Evolutionary conservation across 352 stramenopile species (phyloP).

Genomic region (Pythium monospermum): DNA sequence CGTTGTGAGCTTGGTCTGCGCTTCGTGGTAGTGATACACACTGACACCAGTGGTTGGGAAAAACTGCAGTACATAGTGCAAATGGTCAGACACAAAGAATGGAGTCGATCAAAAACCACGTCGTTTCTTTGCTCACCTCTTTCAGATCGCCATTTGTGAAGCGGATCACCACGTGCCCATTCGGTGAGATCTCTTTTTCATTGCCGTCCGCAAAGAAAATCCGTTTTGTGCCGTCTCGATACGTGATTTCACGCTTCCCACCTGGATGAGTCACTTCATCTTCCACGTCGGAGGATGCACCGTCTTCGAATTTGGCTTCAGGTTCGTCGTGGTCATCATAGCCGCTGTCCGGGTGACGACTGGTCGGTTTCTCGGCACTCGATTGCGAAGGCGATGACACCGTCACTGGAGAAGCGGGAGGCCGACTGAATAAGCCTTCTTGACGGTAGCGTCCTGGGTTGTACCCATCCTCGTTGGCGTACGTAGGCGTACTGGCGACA

Average conservation of each 20-base stretch:
- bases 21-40: conserved; percentile 93
- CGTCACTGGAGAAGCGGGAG: too few relatives aligned
- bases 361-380: not conserved
- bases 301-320: too few relatives aligned
- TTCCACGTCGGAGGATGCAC: conserved; percentile 6
- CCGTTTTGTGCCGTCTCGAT: conserved; percentile 55
- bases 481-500: conserved; percentile 2
- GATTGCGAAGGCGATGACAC: too few relatives aligned
- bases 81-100: not conserved
- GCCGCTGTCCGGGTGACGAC: not conserved
- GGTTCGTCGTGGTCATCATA: not conserved
- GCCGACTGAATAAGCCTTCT: not conserved
- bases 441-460: conserved; percentile 17
- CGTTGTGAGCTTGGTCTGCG: conserved; percentile 92
- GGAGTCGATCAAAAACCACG: not conserved
- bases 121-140: conserved; percentile 37
- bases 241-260: conserved; percentile 58
- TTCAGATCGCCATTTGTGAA: conserved; percentile 97
- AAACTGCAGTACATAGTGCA: conserved; percentile 18
- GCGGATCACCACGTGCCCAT: conserved; percentile 85
- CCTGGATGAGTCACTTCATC: conserved; percentile 48
- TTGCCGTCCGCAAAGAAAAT: conserved; percentile 92
- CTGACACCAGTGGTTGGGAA: conserved; percentile 82
- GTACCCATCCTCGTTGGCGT: conserved; percentile 7
- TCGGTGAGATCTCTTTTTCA: conserved; percentile 87